A percentile compares a stretch with the other conserved stretches of the same genome.
These are phyloP conservation scores for Calophaca sinica DNA, from an alignment of 306 rosid genomes.

Conservation along the genomic window DNA sequence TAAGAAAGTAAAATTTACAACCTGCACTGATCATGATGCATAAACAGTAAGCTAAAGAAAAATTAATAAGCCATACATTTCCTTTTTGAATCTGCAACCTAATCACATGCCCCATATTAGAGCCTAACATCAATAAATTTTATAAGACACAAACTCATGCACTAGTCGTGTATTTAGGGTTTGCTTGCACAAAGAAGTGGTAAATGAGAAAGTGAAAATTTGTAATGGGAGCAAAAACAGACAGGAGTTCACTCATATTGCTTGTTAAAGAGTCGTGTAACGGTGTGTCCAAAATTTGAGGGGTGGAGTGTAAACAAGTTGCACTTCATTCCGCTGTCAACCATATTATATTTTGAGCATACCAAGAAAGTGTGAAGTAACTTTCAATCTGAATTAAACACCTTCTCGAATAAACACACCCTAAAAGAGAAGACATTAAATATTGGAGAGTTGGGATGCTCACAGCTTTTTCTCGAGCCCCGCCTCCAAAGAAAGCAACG, in stretches of 20 bases:
- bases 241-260: conserved; percentile 18
- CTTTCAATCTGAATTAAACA: conserved; percentile 39
- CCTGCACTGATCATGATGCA: conserved; percentile 35
- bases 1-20: conserved; percentile 40
- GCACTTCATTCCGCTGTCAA: conserved; percentile 1
- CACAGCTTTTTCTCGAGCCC: conserved; percentile 96
- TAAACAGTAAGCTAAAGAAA: conserved; percentile 40
- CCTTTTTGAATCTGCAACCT: conserved; percentile 40
- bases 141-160: conserved; percentile 30
- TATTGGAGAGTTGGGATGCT: conserved; percentile 50
- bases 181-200: conserved; percentile 14
- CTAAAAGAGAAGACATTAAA: conserved; percentile 26
- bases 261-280: conserved; percentile 4
- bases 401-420: conserved; percentile 21
- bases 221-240: conserved; percentile 21
- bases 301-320: conserved; percentile 13
- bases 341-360: conserved; percentile 13
- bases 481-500: conserved; percentile 99
- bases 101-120: conserved; percentile 25
- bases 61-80: conserved; percentile 10
- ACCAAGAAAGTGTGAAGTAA: conserved; percentile 19
- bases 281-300: conserved; percentile 18
- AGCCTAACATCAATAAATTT: conserved; percentile 37
- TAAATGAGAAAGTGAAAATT: conserved; percentile 36
- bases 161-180: conserved; percentile 14